A percentile compares a stretch with the other conserved stretches of the same genome.
Conservation (phyloP, 305 asterid genomes). For the Rubia tinctorum region DNA sequence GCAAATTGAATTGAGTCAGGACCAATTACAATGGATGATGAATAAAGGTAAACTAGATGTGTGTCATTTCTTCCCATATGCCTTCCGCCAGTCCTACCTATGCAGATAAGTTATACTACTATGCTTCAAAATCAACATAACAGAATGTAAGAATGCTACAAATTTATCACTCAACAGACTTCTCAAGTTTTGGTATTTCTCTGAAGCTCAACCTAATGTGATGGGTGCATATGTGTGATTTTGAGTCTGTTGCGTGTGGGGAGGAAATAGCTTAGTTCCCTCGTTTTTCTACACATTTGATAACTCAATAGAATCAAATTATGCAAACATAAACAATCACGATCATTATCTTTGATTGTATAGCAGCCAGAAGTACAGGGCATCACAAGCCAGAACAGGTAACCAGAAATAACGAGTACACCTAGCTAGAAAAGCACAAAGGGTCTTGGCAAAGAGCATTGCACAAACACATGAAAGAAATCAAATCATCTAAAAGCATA, state of each 20-base stretch:
- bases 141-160: neutral
- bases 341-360: neutral
- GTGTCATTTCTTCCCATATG: neutral
- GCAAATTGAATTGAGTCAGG: neutral
- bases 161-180: neutral
- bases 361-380: neutral
- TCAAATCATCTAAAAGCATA: constrained; percentile 11
- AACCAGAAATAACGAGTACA: neutral
- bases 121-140: neutral
- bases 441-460: neutral
- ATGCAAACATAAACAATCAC: constrained; percentile 3
- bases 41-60: neutral
- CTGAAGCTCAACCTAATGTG: neutral
- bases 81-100: neutral
- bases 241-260: neutral
- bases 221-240: neutral
- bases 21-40: neutral
- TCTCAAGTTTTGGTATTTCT: neutral
- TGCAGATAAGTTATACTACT: neutral
- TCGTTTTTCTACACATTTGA: neutral
- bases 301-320: neutral
- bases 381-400: neutral
- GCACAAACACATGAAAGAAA: neutral
- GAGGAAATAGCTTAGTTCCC: neutral
- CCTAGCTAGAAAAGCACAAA: neutral